These are phyloP conservation scores for Clarireedia hainanense DNA, from an alignment of 2,329 filamentous ascomycete genomes.

Conservation along the genomic window DNA sequence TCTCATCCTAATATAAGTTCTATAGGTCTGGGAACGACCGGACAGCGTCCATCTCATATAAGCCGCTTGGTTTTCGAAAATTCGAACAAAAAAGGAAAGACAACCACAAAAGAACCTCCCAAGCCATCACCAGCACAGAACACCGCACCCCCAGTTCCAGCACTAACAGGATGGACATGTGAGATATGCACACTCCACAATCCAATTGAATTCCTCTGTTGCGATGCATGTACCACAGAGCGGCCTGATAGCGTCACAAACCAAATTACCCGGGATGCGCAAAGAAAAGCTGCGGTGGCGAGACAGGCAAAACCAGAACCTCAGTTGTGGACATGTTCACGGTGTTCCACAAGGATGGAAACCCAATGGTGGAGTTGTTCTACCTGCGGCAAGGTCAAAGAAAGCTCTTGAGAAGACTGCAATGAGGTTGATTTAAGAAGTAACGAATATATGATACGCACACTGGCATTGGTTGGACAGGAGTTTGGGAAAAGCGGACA, in stretches of 20 bases:
- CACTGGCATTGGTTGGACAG: not conserved
- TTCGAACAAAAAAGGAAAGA: slow-evolving; percentile 16
- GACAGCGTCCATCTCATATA: slow-evolving; percentile 15
- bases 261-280: slow-evolving; percentile 13
- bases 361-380: slow-evolving; percentile 50
- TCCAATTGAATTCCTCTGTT: slow-evolving; percentile 40
- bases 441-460: not conserved
- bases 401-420: slow-evolving; percentile 32
- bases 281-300: slow-evolving; percentile 4
- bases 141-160: slow-evolving; percentile 4
- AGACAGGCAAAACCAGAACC: slow-evolving; percentile 12
- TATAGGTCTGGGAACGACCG: not conserved
- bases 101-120: slow-evolving; percentile 5
- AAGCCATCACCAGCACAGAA: not conserved
- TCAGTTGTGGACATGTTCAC: slow-evolving; percentile 40
- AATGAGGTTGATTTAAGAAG: not conserved
- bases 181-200: slow-evolving; percentile 50
- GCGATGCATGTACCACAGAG: slow-evolving; percentile 48
- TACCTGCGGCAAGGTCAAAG: slow-evolving; percentile 47
- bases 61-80: slow-evolving; percentile 24
- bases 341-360: slow-evolving; percentile 45
- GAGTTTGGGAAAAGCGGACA: not conserved
- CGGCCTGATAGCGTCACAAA: slow-evolving; percentile 29
- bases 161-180: slow-evolving; percentile 47
- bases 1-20: not conserved